These are phyloP conservation scores for Cladosporium sphaerospermum DNA, from an alignment of 2,329 filamentous ascomycete species.

Conservation along the genomic window DNA sequence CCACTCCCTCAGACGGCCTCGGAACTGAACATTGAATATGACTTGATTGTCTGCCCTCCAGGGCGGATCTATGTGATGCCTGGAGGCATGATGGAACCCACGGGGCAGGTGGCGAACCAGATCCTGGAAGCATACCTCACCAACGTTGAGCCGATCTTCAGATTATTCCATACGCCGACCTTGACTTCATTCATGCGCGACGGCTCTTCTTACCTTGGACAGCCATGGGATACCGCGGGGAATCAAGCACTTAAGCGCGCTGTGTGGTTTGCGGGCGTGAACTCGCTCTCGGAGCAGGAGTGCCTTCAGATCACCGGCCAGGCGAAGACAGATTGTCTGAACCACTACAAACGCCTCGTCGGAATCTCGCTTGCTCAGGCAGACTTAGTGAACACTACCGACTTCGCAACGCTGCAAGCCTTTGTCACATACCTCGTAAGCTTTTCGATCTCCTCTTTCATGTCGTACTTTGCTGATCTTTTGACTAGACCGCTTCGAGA, in stretches of 20 bases:
- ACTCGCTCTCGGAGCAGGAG: slow-evolving; percentile 26
- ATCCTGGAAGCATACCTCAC: slow-evolving; percentile 23
- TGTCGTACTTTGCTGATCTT: not conserved
- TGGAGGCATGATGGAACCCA: slow-evolving; percentile 13
- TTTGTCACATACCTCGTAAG: slow-evolving; percentile 25
- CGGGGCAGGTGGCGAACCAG: slow-evolving; percentile 13
- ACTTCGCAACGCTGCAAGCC: slow-evolving; percentile 28
- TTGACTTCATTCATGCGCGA: slow-evolving; percentile 20
- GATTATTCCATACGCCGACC: slow-evolving; percentile 26
- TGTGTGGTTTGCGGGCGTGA: slow-evolving; percentile 28
- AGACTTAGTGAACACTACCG: slow-evolving; percentile 27
- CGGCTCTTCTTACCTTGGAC: slow-evolving; percentile 21
- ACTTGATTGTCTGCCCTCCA: slow-evolving; percentile 28
- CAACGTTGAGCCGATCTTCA: slow-evolving; percentile 26
- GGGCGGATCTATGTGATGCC: slow-evolving; percentile 28
- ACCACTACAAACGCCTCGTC: slow-evolving; percentile 20
- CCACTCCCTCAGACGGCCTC: not conserved
- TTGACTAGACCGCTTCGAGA: slow-evolving; percentile 18
- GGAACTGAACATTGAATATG: slow-evolving; percentile 16
- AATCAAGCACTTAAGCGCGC: slow-evolving; percentile 25
- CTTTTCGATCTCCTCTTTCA: too few species aligned
- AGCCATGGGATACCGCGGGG: slow-evolving; percentile 18
- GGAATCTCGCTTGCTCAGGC: slow-evolving; percentile 28
- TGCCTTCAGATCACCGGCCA: slow-evolving; percentile 19
- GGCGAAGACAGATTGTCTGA: slow-evolving; percentile 17